Evolutionary conservation across 2,329 filamentous ascomycete species (phyloP).

Genomic region (Aspergillus sp.): DNA sequence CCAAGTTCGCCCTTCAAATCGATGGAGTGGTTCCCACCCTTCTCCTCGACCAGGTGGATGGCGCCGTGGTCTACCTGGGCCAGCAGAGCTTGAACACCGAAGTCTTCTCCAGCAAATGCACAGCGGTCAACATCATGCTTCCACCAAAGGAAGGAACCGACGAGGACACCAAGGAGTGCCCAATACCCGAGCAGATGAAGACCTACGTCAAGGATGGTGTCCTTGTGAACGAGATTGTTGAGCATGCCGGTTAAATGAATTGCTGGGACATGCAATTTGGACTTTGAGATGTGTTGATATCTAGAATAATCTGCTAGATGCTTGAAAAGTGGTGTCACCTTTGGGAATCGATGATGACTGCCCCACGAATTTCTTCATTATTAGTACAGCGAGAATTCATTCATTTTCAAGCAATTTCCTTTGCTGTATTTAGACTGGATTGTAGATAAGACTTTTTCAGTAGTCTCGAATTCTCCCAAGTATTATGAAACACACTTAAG

Average conservation of each 20-base stretch:
- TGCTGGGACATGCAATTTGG: not conserved
- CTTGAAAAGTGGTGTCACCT: no score
- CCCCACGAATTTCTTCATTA: no score
- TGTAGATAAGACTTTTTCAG: no score
- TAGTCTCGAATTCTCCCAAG: no score
- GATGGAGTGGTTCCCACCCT: slow-evolving; percentile 81
- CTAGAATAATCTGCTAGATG: no score
- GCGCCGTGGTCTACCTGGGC: slow-evolving; percentile 80
- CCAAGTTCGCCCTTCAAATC: slow-evolving; percentile 92
- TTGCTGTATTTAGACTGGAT: no score
- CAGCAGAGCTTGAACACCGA: slow-evolving; percentile 73
- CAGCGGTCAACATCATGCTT: slow-evolving; percentile 81
- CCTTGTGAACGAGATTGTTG: slow-evolving; percentile 88
- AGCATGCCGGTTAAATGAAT: slow-evolving; percentile 70
- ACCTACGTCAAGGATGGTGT: slow-evolving; percentile 71
- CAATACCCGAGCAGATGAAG: slow-evolving; percentile 87
- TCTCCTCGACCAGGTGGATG: slow-evolving; percentile 88
- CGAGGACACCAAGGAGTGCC: slow-evolving; percentile 81
- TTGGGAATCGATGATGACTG: not conserved
- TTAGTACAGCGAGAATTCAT: no score
- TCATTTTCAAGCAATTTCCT: no score
- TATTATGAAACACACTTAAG: no score
- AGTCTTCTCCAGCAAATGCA: slow-evolving; percentile 84
- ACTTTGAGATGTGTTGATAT: not conserved
- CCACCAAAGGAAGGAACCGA: slow-evolving; percentile 60